These are phyloP conservation scores for Nemania sp. DNA, from an alignment of 2,329 filamentous ascomycete genomes.

Conservation along the genomic window DNA sequence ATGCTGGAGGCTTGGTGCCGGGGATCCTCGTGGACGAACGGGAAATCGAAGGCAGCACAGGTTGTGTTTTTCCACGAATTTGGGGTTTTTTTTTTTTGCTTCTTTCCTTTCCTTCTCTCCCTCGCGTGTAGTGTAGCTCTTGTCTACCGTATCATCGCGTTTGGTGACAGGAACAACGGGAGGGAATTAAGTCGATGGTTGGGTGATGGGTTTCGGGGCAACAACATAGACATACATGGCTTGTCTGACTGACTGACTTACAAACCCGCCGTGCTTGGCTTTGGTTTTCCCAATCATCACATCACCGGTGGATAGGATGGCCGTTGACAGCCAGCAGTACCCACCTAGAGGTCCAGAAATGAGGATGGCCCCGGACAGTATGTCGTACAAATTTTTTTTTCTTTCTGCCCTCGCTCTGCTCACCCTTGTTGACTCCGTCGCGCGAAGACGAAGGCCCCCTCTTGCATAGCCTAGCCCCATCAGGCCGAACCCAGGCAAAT, in stretches of 20 bases:
- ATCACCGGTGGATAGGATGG: slow-evolving; percentile 16
- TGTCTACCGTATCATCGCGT: too few species aligned
- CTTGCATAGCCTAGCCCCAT: slow-evolving; percentile 26
- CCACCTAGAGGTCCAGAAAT: slow-evolving; percentile 6
- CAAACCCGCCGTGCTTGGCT: neutral
- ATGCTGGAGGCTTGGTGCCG: slow-evolving; percentile 36
- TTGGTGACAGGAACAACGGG: neutral
- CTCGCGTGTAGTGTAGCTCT: slow-evolving; percentile 5
- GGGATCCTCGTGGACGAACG: slow-evolving; percentile 25
- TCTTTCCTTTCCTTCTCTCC: slow-evolving; percentile 4
- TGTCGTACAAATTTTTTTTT: slow-evolving; percentile 12
- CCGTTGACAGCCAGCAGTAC: slow-evolving; percentile 8
- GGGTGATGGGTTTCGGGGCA: slow-evolving; percentile 18
- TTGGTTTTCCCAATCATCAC: slow-evolving; percentile 1
- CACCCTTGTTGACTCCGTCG: slow-evolving; percentile 17
- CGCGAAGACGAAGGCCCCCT: neutral
- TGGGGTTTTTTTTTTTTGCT: too few species aligned
- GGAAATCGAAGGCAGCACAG: slow-evolving; percentile 7
- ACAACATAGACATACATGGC: too few species aligned
- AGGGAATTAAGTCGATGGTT: slow-evolving; percentile 21
- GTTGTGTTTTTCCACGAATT: neutral
- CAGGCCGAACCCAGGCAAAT: slow-evolving; percentile 26
- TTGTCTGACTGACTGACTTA: neutral
- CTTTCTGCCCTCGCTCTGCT: neutral
- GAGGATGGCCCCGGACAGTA: neutral